Evolutionary conservation across 768 basidiomycete genomes (phyloP).

Genomic region (Cystofilobasidium capitatum): DNA sequence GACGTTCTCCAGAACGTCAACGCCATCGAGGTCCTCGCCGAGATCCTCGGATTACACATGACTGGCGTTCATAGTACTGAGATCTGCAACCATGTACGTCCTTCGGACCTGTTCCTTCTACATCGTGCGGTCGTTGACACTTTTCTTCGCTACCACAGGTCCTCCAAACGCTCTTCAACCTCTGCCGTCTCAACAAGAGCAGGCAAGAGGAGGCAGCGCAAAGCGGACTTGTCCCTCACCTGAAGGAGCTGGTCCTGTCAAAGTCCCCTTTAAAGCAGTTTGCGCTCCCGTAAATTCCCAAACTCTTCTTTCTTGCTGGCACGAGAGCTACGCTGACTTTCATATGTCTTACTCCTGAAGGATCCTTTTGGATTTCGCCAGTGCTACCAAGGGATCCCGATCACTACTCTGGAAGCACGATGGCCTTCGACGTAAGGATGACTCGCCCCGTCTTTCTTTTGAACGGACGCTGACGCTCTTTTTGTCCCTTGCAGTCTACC

Average conservation of each 20-base stretch:
- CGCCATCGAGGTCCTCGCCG: conserved; percentile 80
- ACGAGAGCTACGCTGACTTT: background rate
- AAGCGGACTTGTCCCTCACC: conserved; percentile 83
- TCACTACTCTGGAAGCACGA: conserved; percentile 86
- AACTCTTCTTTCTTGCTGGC: background rate
- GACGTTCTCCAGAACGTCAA: conserved; percentile 95
- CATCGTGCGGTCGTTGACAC: background rate
- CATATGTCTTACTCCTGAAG: background rate
- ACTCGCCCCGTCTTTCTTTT: conserved; percentile 22
- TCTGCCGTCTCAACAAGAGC: conserved; percentile 86
- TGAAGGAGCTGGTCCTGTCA: conserved; percentile 77
- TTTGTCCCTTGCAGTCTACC: conserved; percentile 33
- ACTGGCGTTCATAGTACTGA: conserved; percentile 74
- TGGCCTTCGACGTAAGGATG: conserved; percentile 54
- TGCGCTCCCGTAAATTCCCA: conserved; percentile 55
- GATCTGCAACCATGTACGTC: conserved; percentile 66
- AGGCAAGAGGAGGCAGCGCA: conserved; percentile 95
- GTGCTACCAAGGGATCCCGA: conserved; percentile 86
- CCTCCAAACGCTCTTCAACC: conserved; percentile 93
- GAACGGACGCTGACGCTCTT: background rate
- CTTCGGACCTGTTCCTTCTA: background rate
- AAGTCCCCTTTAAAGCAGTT: conserved; percentile 93
- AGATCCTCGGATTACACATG: conserved; percentile 69
- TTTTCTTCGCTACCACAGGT: conserved; percentile 6
- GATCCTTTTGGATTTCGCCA: conserved; percentile 89